A percentile compares a stretch with the other conserved stretches of the same genome.
These are phyloP conservation scores for Colletotrichum agaves DNA, from an alignment of 2,329 filamentous ascomycete species.

Conservation along the genomic window DNA sequence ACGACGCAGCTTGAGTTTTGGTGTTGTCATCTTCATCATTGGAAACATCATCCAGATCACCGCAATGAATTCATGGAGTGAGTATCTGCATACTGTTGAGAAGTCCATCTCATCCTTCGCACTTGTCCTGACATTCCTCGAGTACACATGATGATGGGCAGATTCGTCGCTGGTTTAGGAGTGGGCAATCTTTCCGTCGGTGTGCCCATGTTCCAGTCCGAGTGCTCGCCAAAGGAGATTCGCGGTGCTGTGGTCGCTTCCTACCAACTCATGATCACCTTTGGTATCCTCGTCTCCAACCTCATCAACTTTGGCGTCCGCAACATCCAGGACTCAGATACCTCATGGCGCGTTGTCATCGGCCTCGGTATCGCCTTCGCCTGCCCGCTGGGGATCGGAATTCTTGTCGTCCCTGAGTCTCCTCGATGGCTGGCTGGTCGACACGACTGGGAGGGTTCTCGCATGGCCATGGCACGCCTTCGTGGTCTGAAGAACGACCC, in stretches of 20 bases:
- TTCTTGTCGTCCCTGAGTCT: constrained; percentile 65
- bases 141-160: constrained; percentile 72
- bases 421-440: constrained; percentile 65
- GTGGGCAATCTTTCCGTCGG: constrained; percentile 74
- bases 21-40: constrained; percentile 67
- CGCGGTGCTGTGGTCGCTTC: constrained; percentile 73
- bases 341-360: constrained; percentile 72
- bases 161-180: constrained; percentile 74
- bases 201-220: constrained; percentile 75
- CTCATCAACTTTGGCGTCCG: constrained; percentile 65
- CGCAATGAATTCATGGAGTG: constrained; percentile 62
- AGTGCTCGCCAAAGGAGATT: constrained; percentile 70
- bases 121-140: too few relatives aligned
- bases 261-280: constrained; percentile 80
- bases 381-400: constrained; percentile 62
- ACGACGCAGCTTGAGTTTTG: constrained; percentile 63
- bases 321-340: constrained; percentile 51
- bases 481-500: constrained; percentile 61
- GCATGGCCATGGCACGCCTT: constrained; percentile 62
- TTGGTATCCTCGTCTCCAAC: constrained; percentile 71
- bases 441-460: constrained; percentile 59
- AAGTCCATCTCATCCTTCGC: too few relatives aligned
- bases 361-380: constrained; percentile 65
- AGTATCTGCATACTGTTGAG: too few relatives aligned
- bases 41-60: constrained; percentile 76